Evolutionary conservation across 768 basidiomycete genomes (phyloP), one percentile per base, ranked within the genome.

Genomic region (Serendipita sp.): DNA sequence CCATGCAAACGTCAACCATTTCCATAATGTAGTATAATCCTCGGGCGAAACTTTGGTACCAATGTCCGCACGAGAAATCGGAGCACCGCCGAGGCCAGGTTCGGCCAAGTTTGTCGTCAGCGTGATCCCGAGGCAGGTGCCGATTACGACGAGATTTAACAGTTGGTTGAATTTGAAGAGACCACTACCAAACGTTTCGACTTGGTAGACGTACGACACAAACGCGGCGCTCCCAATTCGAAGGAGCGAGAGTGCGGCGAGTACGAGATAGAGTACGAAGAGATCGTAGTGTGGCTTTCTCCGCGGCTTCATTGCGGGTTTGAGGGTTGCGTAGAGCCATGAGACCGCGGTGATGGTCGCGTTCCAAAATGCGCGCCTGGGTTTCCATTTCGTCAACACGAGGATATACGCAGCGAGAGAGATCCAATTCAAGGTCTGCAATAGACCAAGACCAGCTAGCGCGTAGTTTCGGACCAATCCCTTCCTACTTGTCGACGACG

Each of bases 1-100:
- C 88, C 88, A 90, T 41, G 68, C 73, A 67, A 88, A 89, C 0
- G 85, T 81, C 0, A 81, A 72, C 88, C 88, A 89, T 42, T 79
- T 78, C 74, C 79, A 81, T 14, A 91, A 76, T 1, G 82, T 74
- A 0, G 84, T 82, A 68, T 90, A 90, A 66, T 90, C 88, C 69
- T 91, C 89, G 0, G 83, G 85, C 1, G 82, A 79, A 20, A 84
- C 72, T 2, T 76, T 72, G 17, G 69, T 69, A 3, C 83, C 83
- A 83, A 85, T 44, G 3, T 30, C 61, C 16, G 16, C 50, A 7
- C 20, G 26, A 20, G 56, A 33, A 22, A 22, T 62, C 3, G 34
- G 34, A 22, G 16, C 41, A 22, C 44, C 7, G 13, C 20, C 2
- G 31, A 3, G 69, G 66, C 81, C 82, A 3, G 89, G 86, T n/a